Base-by-base conservation (phyloP, 345 rosid genomes). In the Gossypium ekmanianum region DNA sequence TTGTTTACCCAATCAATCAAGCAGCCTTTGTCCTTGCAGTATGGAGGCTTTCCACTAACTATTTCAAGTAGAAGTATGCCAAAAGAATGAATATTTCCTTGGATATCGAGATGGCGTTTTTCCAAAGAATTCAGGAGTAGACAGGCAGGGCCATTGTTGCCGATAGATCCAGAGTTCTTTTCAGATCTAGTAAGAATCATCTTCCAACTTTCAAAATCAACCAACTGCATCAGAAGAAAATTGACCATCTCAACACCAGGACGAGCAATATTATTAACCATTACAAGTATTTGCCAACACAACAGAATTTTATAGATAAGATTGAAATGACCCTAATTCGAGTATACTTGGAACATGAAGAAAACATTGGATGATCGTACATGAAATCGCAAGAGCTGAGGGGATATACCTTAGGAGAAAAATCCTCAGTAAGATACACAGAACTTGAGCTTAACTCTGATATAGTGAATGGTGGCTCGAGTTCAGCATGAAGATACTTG, bases 201-300 rank as follows among this genome's bases (percentile, higher is more conserved):
- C 84, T 93, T 95, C 99, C 99, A 95, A 80, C 97, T 90, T 65
- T 91, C 99, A 57, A 95, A 95, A 87, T 95, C 99, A 39, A 95
- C 94, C 83, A 95, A 83, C 99, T 95, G 88, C 85, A 78, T 52
- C 62, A 73, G 59, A 75, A 48, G 56, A 69, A 55, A 45, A 29
- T 12, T 24, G 44, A 43, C 26, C 26, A 26, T 22, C 29, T 1
- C 69, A 11, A 56, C 11, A 56, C 61, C 61, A 56, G 27, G 61
- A 20, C 3, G 2, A 22, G 9, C 41, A 34, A 34, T 34, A 34
- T 34, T 34, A 34, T 34, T 5, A 34, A 34, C 7, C 41, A 34
- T 34, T 34, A 34, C 41, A 34, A 4, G 41, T 5, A 34, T 34
- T 34, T 34, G 41, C 41, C 41, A 34, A 34, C 41, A 34, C 41